Percentiles rank a stretch among this genome's conserved stretches.
These are phyloP conservation scores for Suillus subalutaceus DNA, from an alignment of 768 basidiomycete genomes.

Conservation along the genomic window DNA sequence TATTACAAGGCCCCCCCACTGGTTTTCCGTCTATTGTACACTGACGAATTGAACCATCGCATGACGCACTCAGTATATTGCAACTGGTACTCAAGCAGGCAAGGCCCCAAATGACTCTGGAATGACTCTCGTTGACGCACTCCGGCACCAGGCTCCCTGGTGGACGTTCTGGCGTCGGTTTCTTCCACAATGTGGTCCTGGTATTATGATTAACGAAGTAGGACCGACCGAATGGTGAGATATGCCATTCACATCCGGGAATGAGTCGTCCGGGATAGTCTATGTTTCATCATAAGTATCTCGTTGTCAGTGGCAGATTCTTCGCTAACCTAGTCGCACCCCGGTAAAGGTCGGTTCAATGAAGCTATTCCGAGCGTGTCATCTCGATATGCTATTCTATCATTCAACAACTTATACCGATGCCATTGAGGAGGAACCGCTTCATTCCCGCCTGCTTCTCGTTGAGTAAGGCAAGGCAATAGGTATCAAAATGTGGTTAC, in stretches of 20 bases:
- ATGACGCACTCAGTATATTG: not conserved
- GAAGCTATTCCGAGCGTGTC: no score
- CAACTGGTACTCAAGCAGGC: not conserved
- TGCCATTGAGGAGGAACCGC: no score
- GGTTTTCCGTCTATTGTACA: not conserved
- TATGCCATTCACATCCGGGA: not conserved
- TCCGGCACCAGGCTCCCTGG: not conserved
- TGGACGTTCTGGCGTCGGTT: not conserved
- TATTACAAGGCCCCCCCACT: not conserved
- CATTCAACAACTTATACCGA: no score
- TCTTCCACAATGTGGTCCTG: not conserved
- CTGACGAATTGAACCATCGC: not conserved
- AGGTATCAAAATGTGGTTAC: no score
- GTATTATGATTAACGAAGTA: not conserved
- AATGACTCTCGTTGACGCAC: not conserved
- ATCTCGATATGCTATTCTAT: no score
- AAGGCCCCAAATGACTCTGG: not conserved
- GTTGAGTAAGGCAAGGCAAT: not conserved
- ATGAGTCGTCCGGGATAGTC: not conserved
- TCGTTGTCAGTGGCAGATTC: no score
- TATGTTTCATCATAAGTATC: not conserved
- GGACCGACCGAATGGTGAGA: not conserved
- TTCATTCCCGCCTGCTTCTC: not conserved
- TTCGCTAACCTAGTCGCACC: no score
- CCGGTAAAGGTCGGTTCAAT: no score